Evolutionary conservation across 352 stramenopile genomes (phyloP).

Genomic region (Pythium volutum): DNA sequence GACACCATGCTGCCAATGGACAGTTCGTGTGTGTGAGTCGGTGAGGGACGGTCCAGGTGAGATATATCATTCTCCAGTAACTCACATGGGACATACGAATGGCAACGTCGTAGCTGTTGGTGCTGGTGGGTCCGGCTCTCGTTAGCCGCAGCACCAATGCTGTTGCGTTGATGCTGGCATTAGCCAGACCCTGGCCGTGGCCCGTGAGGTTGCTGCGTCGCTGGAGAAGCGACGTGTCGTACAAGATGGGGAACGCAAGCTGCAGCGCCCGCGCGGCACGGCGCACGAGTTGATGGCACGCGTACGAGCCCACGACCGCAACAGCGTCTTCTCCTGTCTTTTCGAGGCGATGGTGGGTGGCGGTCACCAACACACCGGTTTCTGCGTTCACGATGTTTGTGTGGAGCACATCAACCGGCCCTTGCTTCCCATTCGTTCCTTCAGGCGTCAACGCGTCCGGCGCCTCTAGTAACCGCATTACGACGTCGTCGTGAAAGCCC

Average conservation of each 20-base stretch:
- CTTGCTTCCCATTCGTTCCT: neutral
- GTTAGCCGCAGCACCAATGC: constrained; percentile 1
- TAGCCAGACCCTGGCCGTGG: neutral
- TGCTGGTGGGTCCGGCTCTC: neutral
- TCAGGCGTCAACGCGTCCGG: neutral
- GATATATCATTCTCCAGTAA: neutral
- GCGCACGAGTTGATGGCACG: constrained; percentile 25
- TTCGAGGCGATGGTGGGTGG: neutral
- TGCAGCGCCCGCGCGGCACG: constrained; percentile 30
- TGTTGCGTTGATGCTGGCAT: neutral
- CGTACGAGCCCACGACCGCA: neutral
- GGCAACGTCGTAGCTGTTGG: constrained; percentile 26
- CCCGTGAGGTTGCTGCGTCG: neutral
- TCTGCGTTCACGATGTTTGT: constrained; percentile 6
- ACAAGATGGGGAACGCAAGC: constrained; percentile 27
- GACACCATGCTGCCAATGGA: constrained; percentile 1
- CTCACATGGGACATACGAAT: constrained; percentile 38
- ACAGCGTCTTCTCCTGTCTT: neutral
- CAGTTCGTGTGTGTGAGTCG: neutral
- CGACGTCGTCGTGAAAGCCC: constrained; percentile 37
- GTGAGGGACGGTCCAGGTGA: neutral
- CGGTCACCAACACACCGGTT: neutral
- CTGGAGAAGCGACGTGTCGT: constrained; percentile 9
- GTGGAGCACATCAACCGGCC: neutral
- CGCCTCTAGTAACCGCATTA: constrained; percentile 30